phyloP scores from a whole-genome alignment of 2,329 filamentous ascomycete genomes.

The Arachnomyces sp. region DNA sequence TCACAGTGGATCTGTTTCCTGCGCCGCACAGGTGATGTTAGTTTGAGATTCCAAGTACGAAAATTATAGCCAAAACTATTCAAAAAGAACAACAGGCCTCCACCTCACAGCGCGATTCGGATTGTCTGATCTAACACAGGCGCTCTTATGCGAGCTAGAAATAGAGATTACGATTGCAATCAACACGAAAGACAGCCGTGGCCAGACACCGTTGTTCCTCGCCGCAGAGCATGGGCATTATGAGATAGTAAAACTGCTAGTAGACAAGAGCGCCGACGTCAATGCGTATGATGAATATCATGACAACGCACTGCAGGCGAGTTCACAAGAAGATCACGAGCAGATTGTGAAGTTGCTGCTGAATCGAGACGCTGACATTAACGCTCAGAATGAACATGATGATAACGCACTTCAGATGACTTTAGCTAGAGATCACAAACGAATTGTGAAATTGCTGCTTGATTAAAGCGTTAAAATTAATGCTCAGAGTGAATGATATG shows the following conservation, averaged over 20 bases:
- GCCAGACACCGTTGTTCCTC: slow-evolving; percentile 16
- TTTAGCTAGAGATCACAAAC: too few species aligned
- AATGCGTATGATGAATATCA: slow-evolving; percentile 14
- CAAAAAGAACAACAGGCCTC: slow-evolving; percentile 13
- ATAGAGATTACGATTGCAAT: slow-evolving; percentile 12
- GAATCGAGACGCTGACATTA: slow-evolving; percentile 16
- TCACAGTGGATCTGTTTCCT: too few species aligned
- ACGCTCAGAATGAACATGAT: slow-evolving; percentile 19
- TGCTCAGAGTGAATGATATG: too few species aligned
- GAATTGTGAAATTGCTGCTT: slow-evolving; percentile 7
- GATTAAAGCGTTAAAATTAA: not conserved
- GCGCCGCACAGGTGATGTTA: too few species aligned
- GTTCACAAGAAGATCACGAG: slow-evolving; percentile 17
- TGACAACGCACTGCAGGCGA: slow-evolving; percentile 16
- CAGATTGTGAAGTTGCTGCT: slow-evolving; percentile 20
- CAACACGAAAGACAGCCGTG: slow-evolving; percentile 1
- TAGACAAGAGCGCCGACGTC: slow-evolving; percentile 20
- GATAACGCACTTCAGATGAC: slow-evolving; percentile 12
- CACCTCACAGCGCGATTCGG: slow-evolving; percentile 22
- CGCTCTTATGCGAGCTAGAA: slow-evolving; percentile 16
- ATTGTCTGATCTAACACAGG: slow-evolving; percentile 18
- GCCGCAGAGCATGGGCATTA: slow-evolving; percentile 17
- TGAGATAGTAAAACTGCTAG: slow-evolving; percentile 19
- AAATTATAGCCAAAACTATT: slow-evolving; percentile 4
- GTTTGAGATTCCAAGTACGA: too few species aligned